A percentile compares a stretch with the other conserved stretches of the same genome.
These are phyloP conservation scores for Evansstolkia leycettana DNA, from an alignment of 495 filamentous ascomycete species.

Conservation along the genomic window DNA sequence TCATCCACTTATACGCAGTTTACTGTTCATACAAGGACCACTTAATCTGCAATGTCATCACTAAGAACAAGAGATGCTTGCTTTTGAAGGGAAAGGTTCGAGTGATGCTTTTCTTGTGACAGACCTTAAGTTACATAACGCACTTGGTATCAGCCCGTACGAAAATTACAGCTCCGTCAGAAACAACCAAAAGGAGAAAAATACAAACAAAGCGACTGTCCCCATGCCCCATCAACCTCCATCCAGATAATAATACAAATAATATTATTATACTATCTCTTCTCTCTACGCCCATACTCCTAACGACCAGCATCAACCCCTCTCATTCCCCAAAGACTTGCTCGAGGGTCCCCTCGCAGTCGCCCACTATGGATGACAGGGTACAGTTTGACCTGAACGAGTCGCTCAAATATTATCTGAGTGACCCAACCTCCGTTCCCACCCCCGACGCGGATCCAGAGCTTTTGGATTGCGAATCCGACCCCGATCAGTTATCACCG, in stretches of 20 bases:
- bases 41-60: no score
- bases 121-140: no score
- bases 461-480: constrained; percentile 82
- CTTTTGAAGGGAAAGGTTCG: no score
- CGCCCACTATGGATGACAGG: constrained; percentile 55
- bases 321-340: background rate
- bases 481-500: constrained; percentile 69
- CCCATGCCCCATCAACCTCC: background rate
- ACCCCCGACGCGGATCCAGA: constrained; percentile 80
- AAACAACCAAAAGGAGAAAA: constrained; percentile 13
- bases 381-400: constrained; percentile 90
- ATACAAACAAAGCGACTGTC: constrained; percentile 14
- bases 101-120: no score
- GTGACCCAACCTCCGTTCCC: constrained; percentile 69
- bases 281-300: background rate
- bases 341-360: constrained; percentile 10
- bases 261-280: background rate
- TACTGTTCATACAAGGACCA: no score
- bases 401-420: constrained; percentile 88
- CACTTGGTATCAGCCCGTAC: background rate
- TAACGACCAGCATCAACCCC: background rate
- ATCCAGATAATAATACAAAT: background rate
- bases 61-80: no score
- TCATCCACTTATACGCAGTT: no score
- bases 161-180: background rate